Conservation (phyloP, 2,329 filamentous ascomycete genomes). For the Aspergillus unguis region DNA sequence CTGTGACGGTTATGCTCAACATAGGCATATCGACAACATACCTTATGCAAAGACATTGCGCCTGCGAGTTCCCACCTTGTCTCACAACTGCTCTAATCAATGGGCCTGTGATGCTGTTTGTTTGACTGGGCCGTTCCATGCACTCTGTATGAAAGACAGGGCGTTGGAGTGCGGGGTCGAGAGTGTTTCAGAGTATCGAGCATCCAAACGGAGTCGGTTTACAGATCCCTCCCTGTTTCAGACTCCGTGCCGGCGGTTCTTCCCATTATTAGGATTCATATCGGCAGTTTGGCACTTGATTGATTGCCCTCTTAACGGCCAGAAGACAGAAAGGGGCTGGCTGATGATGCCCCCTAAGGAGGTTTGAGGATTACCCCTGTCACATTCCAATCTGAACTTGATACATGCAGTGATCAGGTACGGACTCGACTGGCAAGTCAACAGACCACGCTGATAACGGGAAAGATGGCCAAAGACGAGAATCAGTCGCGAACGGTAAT, state of each 20-base stretch:
- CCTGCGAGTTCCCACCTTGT: no score
- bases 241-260: conserved; percentile 4
- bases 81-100: no score
- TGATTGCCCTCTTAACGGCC: background rate
- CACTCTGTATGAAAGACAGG: conserved; percentile 1
- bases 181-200: conserved; percentile 19
- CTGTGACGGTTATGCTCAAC: no score
- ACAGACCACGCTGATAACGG: background rate
- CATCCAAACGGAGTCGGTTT: conserved; percentile 8
- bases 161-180: conserved; percentile 21
- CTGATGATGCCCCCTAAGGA: background rate
- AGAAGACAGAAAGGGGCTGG: conserved; percentile 1
- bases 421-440: background rate
- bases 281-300: background rate
- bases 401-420: background rate
- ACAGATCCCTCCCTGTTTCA: conserved; percentile 17
- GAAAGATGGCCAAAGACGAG: background rate
- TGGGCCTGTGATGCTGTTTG: no score
- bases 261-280: conserved; percentile 2
- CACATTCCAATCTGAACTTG: conserved; percentile 1
- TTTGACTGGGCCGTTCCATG: no score
- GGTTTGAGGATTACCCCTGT: background rate
- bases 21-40: no score
- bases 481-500: no score
- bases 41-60: no score